phyloP scores from a whole-genome alignment of 2,329 filamentous ascomycete species.

The Ophiostoma quercus region DNA sequence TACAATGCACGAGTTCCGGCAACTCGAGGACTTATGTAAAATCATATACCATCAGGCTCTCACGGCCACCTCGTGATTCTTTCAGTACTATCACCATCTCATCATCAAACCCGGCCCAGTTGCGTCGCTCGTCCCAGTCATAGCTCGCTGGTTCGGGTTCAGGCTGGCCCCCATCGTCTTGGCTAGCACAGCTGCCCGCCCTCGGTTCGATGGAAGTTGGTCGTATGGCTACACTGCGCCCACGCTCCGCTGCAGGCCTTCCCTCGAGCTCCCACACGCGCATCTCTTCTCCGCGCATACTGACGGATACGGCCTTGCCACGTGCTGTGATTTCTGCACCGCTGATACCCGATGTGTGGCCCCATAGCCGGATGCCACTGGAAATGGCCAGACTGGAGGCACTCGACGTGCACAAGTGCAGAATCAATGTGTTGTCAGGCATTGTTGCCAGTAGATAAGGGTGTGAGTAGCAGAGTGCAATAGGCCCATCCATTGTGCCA shows the following conservation, averaged over 20 bases:
- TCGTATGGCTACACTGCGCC: constrained; percentile 48
- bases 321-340: constrained; percentile 77
- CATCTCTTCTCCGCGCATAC: constrained; percentile 69
- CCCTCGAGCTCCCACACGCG: constrained; percentile 88
- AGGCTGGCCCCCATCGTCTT: constrained; percentile 13
- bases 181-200: neutral
- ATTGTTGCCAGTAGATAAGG: constrained; percentile 81
- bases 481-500: constrained; percentile 39
- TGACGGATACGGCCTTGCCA: constrained; percentile 87
- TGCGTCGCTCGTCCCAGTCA: constrained; percentile 45
- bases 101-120: constrained; percentile 83
- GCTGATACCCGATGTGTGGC: constrained; percentile 84
- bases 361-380: constrained; percentile 73
- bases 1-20: neutral
- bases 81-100: constrained; percentile 85
- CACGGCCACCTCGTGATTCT: constrained; percentile 60
- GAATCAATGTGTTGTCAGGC: constrained; percentile 78
- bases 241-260: constrained; percentile 30
- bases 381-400: constrained; percentile 62
- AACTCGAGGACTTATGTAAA: constrained; percentile 55
- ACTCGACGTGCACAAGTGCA: constrained; percentile 75
- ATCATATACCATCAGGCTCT: constrained; percentile 78
- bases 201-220: constrained; percentile 29
- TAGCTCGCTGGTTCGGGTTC: constrained; percentile 25
- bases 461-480: constrained; percentile 64